phyloP scores from a whole-genome alignment of 2,329 filamentous ascomycete genomes.

The Colletotrichum siamense region DNA sequence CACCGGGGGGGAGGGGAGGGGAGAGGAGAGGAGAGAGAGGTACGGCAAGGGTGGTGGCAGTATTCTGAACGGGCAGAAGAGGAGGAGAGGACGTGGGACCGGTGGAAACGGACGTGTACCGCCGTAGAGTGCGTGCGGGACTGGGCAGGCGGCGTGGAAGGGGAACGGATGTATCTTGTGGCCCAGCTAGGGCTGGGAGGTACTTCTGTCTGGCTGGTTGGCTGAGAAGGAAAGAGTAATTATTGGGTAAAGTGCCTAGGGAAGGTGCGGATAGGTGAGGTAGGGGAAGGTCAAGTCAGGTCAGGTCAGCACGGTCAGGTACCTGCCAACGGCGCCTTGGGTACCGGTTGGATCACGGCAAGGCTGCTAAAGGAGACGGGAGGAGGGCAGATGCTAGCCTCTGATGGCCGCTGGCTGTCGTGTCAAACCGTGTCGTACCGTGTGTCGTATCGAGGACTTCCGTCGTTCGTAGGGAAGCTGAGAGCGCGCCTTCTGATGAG shows the following conservation, averaged over 20 bases:
- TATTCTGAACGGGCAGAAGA: neutral
- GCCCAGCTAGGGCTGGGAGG: neutral
- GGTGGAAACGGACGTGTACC: neutral
- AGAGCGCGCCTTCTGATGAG: neutral
- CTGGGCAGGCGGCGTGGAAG: neutral
- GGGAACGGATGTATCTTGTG: neutral
- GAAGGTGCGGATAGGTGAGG: neutral
- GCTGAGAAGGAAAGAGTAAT: neutral
- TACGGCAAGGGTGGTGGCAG: neutral
- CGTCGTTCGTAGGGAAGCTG: neutral
- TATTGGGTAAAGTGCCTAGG: neutral
- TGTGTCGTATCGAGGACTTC: neutral
- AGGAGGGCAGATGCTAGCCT: neutral
- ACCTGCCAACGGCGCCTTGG: neutral
- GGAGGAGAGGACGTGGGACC: neutral
- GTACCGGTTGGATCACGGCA: neutral
- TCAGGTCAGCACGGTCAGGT: neutral
- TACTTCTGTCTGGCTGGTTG: neutral
- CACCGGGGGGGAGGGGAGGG: neutral
- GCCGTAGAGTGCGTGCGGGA: neutral
- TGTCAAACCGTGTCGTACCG: neutral
- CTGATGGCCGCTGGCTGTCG: neutral
- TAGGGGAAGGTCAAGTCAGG: neutral
- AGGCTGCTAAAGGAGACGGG: neutral
- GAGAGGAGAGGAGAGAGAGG: neutral